Evolutionary conservation across 2,329 filamentous ascomycete species (phyloP).

Genomic region (Ophiocordyceps camponoti-leonardi): DNA sequence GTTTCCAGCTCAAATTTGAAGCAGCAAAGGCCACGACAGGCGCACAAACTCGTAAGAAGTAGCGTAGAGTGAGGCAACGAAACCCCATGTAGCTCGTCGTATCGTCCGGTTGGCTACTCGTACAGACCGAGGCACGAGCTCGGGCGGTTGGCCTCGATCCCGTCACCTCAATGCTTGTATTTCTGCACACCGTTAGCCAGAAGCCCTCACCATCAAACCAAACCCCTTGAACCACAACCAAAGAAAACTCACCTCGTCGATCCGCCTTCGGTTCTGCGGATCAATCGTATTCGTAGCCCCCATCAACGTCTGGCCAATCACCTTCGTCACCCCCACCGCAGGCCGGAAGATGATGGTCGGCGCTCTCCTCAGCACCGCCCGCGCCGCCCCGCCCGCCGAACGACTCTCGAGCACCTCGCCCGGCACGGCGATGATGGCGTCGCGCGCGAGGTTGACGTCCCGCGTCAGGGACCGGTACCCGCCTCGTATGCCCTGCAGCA

Average conservation of each 20-base stretch:
- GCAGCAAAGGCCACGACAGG: no score
- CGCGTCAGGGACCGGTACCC: slow-evolving; percentile 70
- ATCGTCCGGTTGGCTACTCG: neutral
- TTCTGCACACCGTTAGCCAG: slow-evolving; percentile 17
- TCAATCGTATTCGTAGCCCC: slow-evolving; percentile 88
- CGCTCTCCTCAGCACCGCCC: slow-evolving; percentile 60
- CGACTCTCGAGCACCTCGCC: slow-evolving; percentile 78
- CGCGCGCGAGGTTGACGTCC: slow-evolving; percentile 70
- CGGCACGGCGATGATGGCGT: slow-evolving; percentile 89
- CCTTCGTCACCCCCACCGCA: slow-evolving; percentile 78
- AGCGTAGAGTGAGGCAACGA: no score
- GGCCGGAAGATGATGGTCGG: slow-evolving; percentile 89
- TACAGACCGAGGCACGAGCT: neutral
- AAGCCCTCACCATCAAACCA: neutral
- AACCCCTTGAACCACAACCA: no score
- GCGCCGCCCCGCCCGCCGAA: slow-evolving; percentile 64
- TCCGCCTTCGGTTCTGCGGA: slow-evolving; percentile 58
- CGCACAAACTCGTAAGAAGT: no score
- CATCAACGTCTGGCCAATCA: slow-evolving; percentile 73
- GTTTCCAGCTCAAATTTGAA: no score
- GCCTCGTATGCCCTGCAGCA: slow-evolving; percentile 69
- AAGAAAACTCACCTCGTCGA: slow-evolving; percentile 63
- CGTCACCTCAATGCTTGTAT: slow-evolving; percentile 25
- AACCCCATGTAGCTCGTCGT: no score
- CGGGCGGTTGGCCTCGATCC: neutral